These are phyloP conservation scores for Chytridium lagenaria DNA, from an alignment of 371 early-diverging fungal species.

Conservation along the genomic window DNA sequence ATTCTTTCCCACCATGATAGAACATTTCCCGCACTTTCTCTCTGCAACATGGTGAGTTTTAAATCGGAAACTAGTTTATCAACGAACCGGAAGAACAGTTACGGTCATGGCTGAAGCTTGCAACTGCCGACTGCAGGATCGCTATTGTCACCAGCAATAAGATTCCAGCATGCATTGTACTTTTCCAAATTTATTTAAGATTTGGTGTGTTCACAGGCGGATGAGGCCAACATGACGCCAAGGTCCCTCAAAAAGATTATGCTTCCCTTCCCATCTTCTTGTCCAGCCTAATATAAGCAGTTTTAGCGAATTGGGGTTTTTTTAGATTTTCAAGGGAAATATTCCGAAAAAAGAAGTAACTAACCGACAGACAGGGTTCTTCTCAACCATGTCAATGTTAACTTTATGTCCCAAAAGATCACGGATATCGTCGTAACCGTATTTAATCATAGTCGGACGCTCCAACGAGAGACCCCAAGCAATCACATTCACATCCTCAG, in stretches of 20 bases:
- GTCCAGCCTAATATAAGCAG: conserved; percentile 15
- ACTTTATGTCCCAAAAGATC: conserved; percentile 99
- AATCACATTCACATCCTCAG: conserved; percentile 96
- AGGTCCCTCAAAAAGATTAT: neutral
- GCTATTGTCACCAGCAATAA: neutral
- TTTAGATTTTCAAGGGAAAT: too few species aligned
- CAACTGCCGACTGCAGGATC: neutral
- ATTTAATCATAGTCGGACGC: conserved; percentile 99
- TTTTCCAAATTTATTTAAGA: neutral
- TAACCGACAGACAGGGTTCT: conserved; percentile 76
- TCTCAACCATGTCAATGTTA: conserved; percentile 92
- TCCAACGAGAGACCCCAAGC: conserved; percentile 99
- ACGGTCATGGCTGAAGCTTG: neutral
- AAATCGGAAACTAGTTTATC: too few species aligned
- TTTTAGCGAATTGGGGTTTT: too few species aligned
- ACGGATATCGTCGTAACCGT: conserved; percentile 96
- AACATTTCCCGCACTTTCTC: conserved; percentile 69
- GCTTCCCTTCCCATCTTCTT: conserved; percentile 39
- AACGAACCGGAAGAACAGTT: neutral
- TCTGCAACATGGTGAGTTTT: conserved; percentile 19
- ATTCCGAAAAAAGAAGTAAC: conserved; percentile 10
- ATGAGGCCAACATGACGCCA: neutral
- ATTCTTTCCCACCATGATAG: conserved; percentile 64
- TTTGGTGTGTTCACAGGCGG: neutral
- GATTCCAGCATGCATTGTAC: neutral